These are phyloP conservation scores for Suillus lakei DNA, from an alignment of 768 basidiomycete species.

Conservation along the genomic window DNA sequence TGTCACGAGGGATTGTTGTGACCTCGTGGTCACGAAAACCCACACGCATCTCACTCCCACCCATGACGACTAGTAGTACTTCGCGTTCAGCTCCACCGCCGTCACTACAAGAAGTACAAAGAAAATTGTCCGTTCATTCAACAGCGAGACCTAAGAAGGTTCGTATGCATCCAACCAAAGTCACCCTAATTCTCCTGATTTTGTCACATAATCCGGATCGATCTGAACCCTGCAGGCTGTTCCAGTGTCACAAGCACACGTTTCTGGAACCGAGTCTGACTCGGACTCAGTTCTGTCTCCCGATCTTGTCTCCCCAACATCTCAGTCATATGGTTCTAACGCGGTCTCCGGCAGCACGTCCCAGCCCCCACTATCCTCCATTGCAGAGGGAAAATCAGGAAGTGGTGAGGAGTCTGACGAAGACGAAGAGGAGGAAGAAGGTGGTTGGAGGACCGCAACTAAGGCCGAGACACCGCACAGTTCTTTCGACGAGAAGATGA, in stretches of 20 bases:
- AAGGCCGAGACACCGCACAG: slow-evolving; percentile 47
- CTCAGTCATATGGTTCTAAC: slow-evolving; percentile 39
- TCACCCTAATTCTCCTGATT: background rate
- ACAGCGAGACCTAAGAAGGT: slow-evolving; percentile 58
- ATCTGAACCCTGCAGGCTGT: slow-evolving; percentile 32
- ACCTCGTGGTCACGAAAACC: slow-evolving; percentile 14
- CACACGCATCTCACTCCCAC: slow-evolving; percentile 21
- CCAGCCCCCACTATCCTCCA: slow-evolving; percentile 69
- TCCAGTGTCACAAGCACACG: slow-evolving; percentile 35
- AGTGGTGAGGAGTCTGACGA: slow-evolving; percentile 83
- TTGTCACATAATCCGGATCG: slow-evolving; percentile 17
- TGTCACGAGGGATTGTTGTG: slow-evolving; percentile 10
- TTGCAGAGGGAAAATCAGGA: slow-evolving; percentile 72
- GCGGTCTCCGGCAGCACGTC: slow-evolving; percentile 36
- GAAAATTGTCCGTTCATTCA: slow-evolving; percentile 82
- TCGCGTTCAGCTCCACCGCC: slow-evolving; percentile 57
- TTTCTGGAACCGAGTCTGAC: slow-evolving; percentile 86
- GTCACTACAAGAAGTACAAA: slow-evolving; percentile 83
- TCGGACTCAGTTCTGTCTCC: slow-evolving; percentile 73
- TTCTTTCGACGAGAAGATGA: slow-evolving; percentile 67
- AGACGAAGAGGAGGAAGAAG: slow-evolving; percentile 70
- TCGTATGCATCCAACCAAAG: slow-evolving; percentile 12
- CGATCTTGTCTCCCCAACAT: slow-evolving; percentile 48
- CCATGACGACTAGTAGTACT: slow-evolving; percentile 19
- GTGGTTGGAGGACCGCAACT: slow-evolving; percentile 65